Evolutionary conservation across 441 rosid genomes (phyloP), one percentile per base, ranked within the genome.

Genomic region (Pelargonium myrrhifolium): DNA sequence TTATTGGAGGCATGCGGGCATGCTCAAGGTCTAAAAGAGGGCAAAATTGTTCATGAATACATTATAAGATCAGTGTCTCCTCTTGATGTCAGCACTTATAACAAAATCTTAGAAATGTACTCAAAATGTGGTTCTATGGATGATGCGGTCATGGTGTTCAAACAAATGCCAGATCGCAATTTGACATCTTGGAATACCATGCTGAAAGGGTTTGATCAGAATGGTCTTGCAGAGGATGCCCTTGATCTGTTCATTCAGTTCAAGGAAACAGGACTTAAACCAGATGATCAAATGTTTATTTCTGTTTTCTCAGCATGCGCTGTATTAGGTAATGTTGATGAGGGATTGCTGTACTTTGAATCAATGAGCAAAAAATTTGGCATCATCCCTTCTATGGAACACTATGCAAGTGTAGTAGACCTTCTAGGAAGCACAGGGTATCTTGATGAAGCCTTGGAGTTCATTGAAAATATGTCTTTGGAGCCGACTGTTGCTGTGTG

Each of bases 191-290:
- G 93, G 96, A 77, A 81, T 59, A 77, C 62, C 21, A 81, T 91
- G 78, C 88, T 89, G 68, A 78, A 81, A 68, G 78, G 95, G 81
- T 77, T 91, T 21, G 89, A 89, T 0, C 88, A 78, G 79, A 85
- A 80, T 70, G 95, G 84, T 37, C 76, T 77, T 11, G 97, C 89
- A 72, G 97, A 93, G 81, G 95, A 93, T 56, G 93, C 89, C 39
- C 72, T 93, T 39, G 93, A 93, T 67, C 74, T 91, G 73, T 91
- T 88, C 70, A 63, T 74, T 73, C 75, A 79, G 12, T 89, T 91
- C 70, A 93, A 88, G 80, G 79, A 75, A 67, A 78, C 78, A 26
- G 97, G 95, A 65, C 71, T 81, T 60, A 77, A 74, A 73, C 96
- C 96, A 0, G 86, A 90, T 28, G 81, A 82, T 45, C 70, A 76